Base-by-base conservation (phyloP, 2,329 filamentous ascomycete genomes). In the Trichoderma asperellum region DNA sequence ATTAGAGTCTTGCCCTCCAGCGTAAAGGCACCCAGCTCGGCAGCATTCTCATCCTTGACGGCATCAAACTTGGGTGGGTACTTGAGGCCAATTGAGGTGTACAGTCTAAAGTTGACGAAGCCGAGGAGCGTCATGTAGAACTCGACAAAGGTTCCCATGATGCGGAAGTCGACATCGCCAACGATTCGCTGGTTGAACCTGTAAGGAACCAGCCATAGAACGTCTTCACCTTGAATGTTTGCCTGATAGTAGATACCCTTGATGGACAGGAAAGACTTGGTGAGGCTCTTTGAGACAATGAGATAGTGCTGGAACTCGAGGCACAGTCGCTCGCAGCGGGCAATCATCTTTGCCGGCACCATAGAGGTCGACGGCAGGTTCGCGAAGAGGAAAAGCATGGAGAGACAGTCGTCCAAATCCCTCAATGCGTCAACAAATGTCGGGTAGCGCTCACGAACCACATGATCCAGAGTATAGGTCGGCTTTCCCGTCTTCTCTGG, bases 201-300 rank as follows among this genome's bases (percentile, higher is more conserved):
- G 84, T 99, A 99, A 0, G 96, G 96, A 12, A 97, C 95, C 49
- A 99, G 86, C 96, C 96, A 99, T 73, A 98, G 85, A 61, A 99
- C 92, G 77, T 98, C 95, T 83, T 99, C 94, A 60, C 96, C 96
- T 80, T 97, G 93, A 71, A 99, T 96, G 63, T 91, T 97, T 29
- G 95, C 96, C 83, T 98, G 95, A 82, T 98, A 99, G 84, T 99
- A 99, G 77, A 99, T 98, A 71, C 96, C 96, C 86, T 99, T 99
- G 83, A 99, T 98, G 1, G 94, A 97, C 73, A 99, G 83, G 84
- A 99, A 99, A 0, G 94, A 97, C 84, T 97, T 98, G 77, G 93
- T 92, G 75, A 99, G 84, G 75, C 92, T 94, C 82, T 97, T 89
- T 53, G 95, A 96, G 58, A 91, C 88, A 78, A 99, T 99, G 72